phyloP scores from a whole-genome alignment of 2,329 filamentous ascomycete genomes.

The Chaetomiaceae sp. region DNA sequence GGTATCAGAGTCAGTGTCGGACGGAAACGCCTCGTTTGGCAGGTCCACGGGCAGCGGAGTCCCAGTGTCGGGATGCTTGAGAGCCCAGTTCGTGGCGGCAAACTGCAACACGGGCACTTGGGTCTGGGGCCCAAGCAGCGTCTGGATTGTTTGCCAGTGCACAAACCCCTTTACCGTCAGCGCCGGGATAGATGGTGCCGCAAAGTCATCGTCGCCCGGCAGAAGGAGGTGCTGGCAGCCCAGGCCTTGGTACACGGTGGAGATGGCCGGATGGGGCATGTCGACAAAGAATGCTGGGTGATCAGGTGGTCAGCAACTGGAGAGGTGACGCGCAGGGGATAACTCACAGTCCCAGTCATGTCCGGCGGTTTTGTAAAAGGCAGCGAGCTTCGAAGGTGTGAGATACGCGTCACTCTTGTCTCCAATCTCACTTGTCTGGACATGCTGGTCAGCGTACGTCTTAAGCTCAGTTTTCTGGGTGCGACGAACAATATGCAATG shows the following conservation, averaged over 20 bases:
- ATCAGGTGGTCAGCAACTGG: slow-evolving; percentile 10
- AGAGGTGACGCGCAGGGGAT: background rate
- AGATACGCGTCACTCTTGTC: slow-evolving; percentile 50
- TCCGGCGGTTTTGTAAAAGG: slow-evolving; percentile 71
- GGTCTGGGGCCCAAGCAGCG: slow-evolving; percentile 80
- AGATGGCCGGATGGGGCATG: slow-evolving; percentile 69
- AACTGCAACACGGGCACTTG: slow-evolving; percentile 80
- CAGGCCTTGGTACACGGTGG: slow-evolving; percentile 87
- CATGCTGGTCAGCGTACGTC: slow-evolving; percentile 13
- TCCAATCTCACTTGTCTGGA: slow-evolving; percentile 54
- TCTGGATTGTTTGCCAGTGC: slow-evolving; percentile 88
- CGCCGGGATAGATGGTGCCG: slow-evolving; percentile 72
- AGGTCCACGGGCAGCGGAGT: slow-evolving; percentile 60
- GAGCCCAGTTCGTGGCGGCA: slow-evolving; percentile 71
- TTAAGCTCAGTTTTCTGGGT: slow-evolving; percentile 7
- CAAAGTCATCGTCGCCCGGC: slow-evolving; percentile 68
- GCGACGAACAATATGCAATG: slow-evolving; percentile 62
- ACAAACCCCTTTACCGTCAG: slow-evolving; percentile 82
- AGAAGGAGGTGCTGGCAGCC: slow-evolving; percentile 88
- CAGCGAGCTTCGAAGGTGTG: slow-evolving; percentile 66
- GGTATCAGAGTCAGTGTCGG: slow-evolving; percentile 71
- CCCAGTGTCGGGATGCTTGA: slow-evolving; percentile 71
- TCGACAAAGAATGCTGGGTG: slow-evolving; percentile 64
- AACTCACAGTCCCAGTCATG: slow-evolving; percentile 65
- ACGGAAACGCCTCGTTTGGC: slow-evolving; percentile 62